Conservation (phyloP, 495 filamentous ascomycete genomes). For the Neurospora sp. region DNA sequence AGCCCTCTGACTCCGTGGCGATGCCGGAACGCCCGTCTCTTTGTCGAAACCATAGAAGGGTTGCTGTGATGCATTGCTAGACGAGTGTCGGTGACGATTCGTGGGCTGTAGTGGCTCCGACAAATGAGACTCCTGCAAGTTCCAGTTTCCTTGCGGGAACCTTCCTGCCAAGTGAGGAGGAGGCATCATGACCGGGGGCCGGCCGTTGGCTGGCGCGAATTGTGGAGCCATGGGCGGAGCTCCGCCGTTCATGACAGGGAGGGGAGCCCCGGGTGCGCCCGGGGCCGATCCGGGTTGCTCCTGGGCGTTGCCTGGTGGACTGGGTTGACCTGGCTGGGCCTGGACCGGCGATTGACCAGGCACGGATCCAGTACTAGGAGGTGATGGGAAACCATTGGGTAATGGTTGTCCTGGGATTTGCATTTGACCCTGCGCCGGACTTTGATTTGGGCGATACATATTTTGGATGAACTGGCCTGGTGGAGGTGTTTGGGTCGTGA, state of each 20-base stretch:
- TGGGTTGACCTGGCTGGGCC: slow-evolving; percentile 1
- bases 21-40: slow-evolving; percentile 25
- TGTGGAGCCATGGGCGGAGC: background rate
- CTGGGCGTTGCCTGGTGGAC: slow-evolving; percentile 13
- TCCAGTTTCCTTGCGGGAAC: slow-evolving; percentile 30
- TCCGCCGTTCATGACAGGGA: slow-evolving; percentile 5
- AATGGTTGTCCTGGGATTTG: slow-evolving; percentile 11
- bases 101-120: slow-evolving; percentile 31
- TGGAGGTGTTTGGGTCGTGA: slow-evolving; percentile 6
- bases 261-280: slow-evolving; percentile 5
- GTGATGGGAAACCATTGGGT: background rate
- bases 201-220: slow-evolving; percentile 1
- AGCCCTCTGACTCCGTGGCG: slow-evolving; percentile 10
- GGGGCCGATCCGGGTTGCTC: background rate
- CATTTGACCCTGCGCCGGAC: slow-evolving; percentile 5
- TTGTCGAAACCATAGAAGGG: slow-evolving; percentile 32
- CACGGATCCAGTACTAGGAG: background rate
- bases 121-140: slow-evolving; percentile 34
- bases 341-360: slow-evolving; percentile 2
- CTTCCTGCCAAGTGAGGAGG: slow-evolving; percentile 15
- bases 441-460: slow-evolving; percentile 21
- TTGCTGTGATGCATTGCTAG: slow-evolving; percentile 26
- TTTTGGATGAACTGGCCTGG: slow-evolving; percentile 10
- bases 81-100: slow-evolving; percentile 24
- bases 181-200: slow-evolving; percentile 6